Evolutionary conservation across 768 basidiomycete species (phyloP).

Genomic region (Lactarius evosmus): DNA sequence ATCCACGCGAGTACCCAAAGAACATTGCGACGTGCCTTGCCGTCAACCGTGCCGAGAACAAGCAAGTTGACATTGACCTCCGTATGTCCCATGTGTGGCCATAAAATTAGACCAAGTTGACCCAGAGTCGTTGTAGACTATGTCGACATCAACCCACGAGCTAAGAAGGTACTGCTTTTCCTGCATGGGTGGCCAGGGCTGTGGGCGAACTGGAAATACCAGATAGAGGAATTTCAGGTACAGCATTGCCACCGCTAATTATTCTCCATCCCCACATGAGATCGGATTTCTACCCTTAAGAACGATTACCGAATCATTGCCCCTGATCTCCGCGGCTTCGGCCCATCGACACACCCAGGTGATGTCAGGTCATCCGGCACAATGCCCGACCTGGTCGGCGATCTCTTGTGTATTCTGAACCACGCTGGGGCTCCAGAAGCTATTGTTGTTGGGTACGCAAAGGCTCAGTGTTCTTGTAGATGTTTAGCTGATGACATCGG

Average conservation of each 20-base stretch:
- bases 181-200: constrained; percentile 79
- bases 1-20: constrained; percentile 23
- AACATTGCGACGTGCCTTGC: constrained; percentile 22
- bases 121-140: constrained; percentile 36
- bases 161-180: constrained; percentile 54
- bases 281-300: constrained; percentile 34
- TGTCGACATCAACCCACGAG: constrained; percentile 56
- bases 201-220: constrained; percentile 72
- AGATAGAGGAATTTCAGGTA: constrained; percentile 66
- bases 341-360: constrained; percentile 60
- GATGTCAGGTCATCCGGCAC: constrained; percentile 58
- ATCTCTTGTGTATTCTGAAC: constrained; percentile 60
- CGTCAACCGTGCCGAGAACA: constrained; percentile 21
- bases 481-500: background rate
- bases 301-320: constrained; percentile 58
- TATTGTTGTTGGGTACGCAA: constrained; percentile 59
- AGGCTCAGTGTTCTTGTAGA: too few relatives aligned
- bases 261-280: too few relatives aligned
- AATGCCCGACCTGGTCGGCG: constrained; percentile 57
- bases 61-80: constrained; percentile 17
- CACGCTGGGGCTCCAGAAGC: constrained; percentile 47
- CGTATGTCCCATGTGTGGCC: constrained; percentile 9
- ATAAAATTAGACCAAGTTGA: background rate
- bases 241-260: background rate
- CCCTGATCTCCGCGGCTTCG: constrained; percentile 70